A percentile compares a stretch with the other conserved stretches of the same genome.
phyloP scores from a whole-genome alignment of 352 stramenopile species.

The Achlya hypogyna region DNA sequence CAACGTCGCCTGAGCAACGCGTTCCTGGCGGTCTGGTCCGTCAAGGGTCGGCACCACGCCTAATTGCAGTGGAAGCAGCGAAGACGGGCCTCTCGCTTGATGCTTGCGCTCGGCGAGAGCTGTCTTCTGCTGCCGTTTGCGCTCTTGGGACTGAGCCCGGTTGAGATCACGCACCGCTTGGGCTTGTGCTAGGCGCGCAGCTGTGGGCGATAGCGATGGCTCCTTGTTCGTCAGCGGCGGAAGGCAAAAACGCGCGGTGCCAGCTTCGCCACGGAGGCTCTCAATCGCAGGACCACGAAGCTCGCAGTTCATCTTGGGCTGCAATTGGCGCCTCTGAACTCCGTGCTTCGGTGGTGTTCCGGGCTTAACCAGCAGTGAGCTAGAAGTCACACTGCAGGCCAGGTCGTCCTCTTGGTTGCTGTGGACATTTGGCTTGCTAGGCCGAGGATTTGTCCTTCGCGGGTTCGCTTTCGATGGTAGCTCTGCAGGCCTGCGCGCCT shows the following conservation, averaged over 20 bases:
- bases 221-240: neutral
- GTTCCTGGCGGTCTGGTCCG: neutral
- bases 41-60: neutral
- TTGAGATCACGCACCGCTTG: neutral
- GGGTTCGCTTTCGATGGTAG: neutral
- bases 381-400: neutral
- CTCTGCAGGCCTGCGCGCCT: neutral
- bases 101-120: neutral
- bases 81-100: neutral
- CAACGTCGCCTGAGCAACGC: neutral
- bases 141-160: neutral
- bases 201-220: neutral
- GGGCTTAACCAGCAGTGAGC: neutral
- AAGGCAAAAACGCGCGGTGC: neutral
- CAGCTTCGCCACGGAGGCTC: neutral
- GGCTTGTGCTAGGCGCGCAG: slow-evolving; percentile 2
- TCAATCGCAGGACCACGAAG: too few species aligned
- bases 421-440: neutral
- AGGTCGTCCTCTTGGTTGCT: slow-evolving; percentile 2
- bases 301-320: too few species aligned
- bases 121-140: neutral
- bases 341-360: neutral
- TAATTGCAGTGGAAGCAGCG: neutral
- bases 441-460: neutral
- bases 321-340: too few species aligned